These are phyloP conservation scores for Emydomyces testavorans DNA, from an alignment of 2,329 filamentous ascomycete species.

Conservation along the genomic window DNA sequence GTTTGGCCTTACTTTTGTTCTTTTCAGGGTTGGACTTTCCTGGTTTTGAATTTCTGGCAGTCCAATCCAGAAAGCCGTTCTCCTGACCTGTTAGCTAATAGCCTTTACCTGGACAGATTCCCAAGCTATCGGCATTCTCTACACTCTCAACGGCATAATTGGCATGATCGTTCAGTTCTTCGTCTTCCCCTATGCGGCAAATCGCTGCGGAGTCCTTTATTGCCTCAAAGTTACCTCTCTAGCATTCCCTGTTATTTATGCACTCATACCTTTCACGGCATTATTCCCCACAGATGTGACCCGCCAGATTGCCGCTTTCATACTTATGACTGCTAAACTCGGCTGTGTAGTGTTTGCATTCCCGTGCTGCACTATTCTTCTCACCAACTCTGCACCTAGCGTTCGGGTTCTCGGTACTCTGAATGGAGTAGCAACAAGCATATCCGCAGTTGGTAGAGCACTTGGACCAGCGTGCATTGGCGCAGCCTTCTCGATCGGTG, in stretches of 20 bases:
- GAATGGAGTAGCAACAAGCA: conserved; percentile 79
- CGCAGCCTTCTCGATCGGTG: conserved; percentile 61
- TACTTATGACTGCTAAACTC: conserved; percentile 62
- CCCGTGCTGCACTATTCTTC: conserved; percentile 75
- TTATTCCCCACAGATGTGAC: conserved; percentile 42
- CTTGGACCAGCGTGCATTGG: conserved; percentile 66
- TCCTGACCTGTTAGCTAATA: neutral
- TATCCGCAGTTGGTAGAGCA: conserved; percentile 69
- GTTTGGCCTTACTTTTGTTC: conserved; percentile 8
- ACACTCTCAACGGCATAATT: conserved; percentile 67
- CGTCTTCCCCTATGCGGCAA: conserved; percentile 65
- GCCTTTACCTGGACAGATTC: conserved; percentile 41
- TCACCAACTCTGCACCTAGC: conserved; percentile 74
- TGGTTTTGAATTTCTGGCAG: no score
- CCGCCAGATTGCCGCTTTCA: conserved; percentile 52
- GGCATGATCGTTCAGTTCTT: conserved; percentile 79
- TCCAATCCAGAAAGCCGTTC: neutral
- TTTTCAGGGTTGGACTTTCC: no score
- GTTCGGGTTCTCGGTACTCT: conserved; percentile 71
- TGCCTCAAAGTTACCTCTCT: conserved; percentile 60
- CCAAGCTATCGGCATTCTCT: conserved; percentile 69
- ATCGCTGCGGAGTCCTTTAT: conserved; percentile 58
- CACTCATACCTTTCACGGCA: conserved; percentile 69
- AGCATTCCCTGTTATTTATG: conserved; percentile 62
- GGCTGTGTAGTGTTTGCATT: conserved; percentile 72